Evolutionary conservation across 2,329 filamentous ascomycete species (phyloP), one percentile per base, ranked within the genome.

Genomic region (Elsinoe fawcettii): DNA sequence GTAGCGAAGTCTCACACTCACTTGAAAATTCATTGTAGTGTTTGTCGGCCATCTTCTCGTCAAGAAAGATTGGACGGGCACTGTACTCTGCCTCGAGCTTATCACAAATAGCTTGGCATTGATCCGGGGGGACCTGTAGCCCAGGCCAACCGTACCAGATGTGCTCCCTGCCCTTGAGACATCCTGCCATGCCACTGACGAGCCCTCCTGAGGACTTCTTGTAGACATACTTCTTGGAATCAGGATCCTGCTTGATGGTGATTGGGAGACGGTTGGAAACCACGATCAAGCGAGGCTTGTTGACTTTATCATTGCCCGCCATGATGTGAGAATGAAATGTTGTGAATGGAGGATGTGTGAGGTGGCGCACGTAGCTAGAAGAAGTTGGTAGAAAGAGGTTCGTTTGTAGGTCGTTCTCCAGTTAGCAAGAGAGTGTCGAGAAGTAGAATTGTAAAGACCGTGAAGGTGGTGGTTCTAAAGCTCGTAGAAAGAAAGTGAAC

Each of bases 91-190:
- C 84, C 74, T 89, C 88, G 67, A 97, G 77, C 62, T 87, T 84
- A 67, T 86, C 79, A 68, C 83, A 86, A 71, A 99, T 84, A 57
- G 80, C 78, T 1, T 80, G 77, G 43, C 88, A 81, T 72, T 97
- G 92, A 57, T 84, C 81, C 62, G 95, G 88, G 37, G 92, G 92
- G 3, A 97, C 84, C 72, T 97, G 90, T 51, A 96, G 75, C 36
- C 93, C 93, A 0, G 93, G 91, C 92, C 93, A 97, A 64, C 93
- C 93, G 73, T 97, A 97, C 93, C 93, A 99, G 72, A 93, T 88
- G 73, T 97, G 97, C 64, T 86, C 92, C 23, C 90, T 96, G 30
- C 89, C 87, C 74, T 96, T 96, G 66, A 88, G 86, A 59, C 97
- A 76, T 23, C 93, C 93, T 64, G 89, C 95, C 60, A 99, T 79